Evolutionary conservation across 202 grass and related monocot genomes (phyloP).

Genomic region (Hordeum pubiflorum): DNA sequence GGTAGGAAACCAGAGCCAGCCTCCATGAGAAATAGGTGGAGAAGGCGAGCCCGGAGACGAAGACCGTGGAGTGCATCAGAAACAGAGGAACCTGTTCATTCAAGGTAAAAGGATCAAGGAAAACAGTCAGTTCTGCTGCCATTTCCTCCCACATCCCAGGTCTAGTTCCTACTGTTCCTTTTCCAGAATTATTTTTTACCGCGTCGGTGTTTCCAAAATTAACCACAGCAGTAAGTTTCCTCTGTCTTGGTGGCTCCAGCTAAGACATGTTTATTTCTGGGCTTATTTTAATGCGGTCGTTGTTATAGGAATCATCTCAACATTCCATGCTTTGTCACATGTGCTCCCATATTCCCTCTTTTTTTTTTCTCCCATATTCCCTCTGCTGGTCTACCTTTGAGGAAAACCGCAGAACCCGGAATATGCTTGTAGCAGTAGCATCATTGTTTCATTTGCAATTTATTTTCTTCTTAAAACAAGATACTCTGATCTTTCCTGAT

Average conservation of each 20-base stretch:
- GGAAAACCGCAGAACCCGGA: background rate
- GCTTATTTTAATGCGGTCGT: background rate
- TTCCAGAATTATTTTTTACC: background rate
- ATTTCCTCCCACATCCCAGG: background rate
- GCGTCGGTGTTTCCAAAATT: background rate
- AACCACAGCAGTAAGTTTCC: background rate
- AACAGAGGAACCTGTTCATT: slow-evolving; percentile 83
- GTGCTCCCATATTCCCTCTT: background rate
- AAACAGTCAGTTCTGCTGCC: background rate
- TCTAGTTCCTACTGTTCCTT: background rate
- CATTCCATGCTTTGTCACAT: background rate
- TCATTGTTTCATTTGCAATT: background rate
- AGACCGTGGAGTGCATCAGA: slow-evolving; percentile 85
- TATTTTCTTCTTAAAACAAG: no score
- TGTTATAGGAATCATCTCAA: background rate
- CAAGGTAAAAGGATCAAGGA: background rate
- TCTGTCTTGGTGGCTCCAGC: background rate
- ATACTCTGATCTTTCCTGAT: no score
- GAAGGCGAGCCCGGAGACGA: slow-evolving; percentile 78
- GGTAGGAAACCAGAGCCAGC: slow-evolving; percentile 81
- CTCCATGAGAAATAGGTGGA: slow-evolving; percentile 94
- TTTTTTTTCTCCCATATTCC: background rate
- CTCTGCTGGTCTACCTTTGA: background rate
- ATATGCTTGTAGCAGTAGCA: background rate
- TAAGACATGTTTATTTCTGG: background rate